Base-by-base conservation (phyloP, 805 yeast genomes). In the Priceomyces castillae region DNA sequence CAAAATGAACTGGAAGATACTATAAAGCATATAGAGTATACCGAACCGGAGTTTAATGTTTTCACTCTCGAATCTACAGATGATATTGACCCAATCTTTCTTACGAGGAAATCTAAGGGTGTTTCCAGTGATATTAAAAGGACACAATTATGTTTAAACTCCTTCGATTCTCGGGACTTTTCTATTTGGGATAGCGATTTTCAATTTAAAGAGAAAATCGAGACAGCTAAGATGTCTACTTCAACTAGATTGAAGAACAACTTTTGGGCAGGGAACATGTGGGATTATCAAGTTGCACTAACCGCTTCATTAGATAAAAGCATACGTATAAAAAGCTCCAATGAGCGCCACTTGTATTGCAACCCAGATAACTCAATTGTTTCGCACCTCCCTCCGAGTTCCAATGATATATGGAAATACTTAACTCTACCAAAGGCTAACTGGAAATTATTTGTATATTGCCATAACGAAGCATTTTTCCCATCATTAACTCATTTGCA, bases 261-360 rank as follows among this genome's bases (percentile, higher is more conserved):
- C 39, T 77, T 90, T 4, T 90, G 92, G 90, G 73, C 84, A 40
- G 98, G 98, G 2, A 92, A 90, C 56, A 68, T 81, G 1, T 80
- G 86, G 50, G 96, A 90, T 59, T 80, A 72, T 56, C 82, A 81
- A 47, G 62, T 62, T 12, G 62, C 64, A 63, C 23, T 59, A 15
- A 44, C 50, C 20, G 46, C 42, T 28, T 38, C 42, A 7, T 38
- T 44, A n/a, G 44, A 42, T 30, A 11, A 26, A 11, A 16, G 17
- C 12, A 14, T 41, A 1, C 36, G 35, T 2, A 28, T 23, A 12
- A 22, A 26, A 16, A 22, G 15, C 17, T 22, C 33, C 3, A 16
- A 30, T 25, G 39, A 23, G 19, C 31, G 34, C 10, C 76, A 78
- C 7, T 48, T 71, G 10, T 80, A 80, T 57, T 76, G 79, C 55